Base-by-base conservation (phyloP, 108 stramenopile species). In the Conticribra weissflogii region DNA sequence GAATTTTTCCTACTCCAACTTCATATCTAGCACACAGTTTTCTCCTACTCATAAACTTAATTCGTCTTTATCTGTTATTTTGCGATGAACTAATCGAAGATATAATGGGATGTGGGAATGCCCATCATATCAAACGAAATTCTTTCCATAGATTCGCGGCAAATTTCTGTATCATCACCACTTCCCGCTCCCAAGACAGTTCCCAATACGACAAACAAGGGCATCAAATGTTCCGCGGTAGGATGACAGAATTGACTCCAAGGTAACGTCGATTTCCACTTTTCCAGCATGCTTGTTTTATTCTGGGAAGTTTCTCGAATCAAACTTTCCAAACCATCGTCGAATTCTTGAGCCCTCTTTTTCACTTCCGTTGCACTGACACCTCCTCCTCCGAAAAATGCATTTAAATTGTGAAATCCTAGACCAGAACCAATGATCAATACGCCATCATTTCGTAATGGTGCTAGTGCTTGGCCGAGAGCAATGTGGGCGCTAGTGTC, bases 391-490 rank as follows among this genome's bases (percentile, higher is more conserved):
- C 36, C 36, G 5, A 41, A 41, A 41, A 41, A 41, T 41, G 36
- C 44, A 22, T 17, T 17, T 71, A 92, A 59, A 60, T 90, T 95
- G 71, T 95, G 93, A 63, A 78, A 84, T 17, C 82, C 69, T 70
- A 78, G 74, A 31, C 96, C 96, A 46, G 85, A 87, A 25, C 92
- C 92, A 17, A 97, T 21, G 47, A 90, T 76, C 31, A 93, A 54
- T 22, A 86, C 66, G 23, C 77, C 89, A 52, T 93, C 79, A 25
- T 83, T 65, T 23, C 84, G 80, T 25, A 92, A 59, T 36, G 84
- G 70, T 18, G 55, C 45, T 56, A 97, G 74, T 12, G 94, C 86
- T 22, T 54, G 36, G 0, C 96, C 96, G 5, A 95, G 45, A 8
- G 56, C 47, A 19, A 94, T 49, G 74, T 94, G 81, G 17, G 24